These are phyloP conservation scores for Suillus ampliporus DNA, from an alignment of 768 basidiomycete genomes.

Conservation along the genomic window DNA sequence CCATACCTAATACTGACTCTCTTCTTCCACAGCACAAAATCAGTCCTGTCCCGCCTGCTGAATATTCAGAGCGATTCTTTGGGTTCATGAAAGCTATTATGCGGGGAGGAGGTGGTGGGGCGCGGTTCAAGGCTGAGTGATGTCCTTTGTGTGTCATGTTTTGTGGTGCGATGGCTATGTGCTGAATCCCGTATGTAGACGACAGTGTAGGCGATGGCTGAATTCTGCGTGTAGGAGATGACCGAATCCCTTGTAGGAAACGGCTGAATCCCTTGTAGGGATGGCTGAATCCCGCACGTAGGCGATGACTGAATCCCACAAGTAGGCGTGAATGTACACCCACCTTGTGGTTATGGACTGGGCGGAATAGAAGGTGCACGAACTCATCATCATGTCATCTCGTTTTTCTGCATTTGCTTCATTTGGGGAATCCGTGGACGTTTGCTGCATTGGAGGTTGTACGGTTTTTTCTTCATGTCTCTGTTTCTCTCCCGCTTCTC, in stretches of 20 bases:
- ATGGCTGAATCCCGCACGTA: too few relatives aligned
- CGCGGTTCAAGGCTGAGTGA: constrained; percentile 52
- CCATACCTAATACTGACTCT: constrained; percentile 2
- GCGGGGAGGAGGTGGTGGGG: constrained; percentile 76
- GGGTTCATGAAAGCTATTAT: constrained; percentile 84
- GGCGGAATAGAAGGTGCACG: background rate
- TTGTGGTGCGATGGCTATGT: background rate
- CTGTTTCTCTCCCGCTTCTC: background rate
- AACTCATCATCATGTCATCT: background rate
- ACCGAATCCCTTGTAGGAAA: too few relatives aligned
- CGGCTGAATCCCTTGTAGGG: background rate
- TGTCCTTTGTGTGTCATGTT: background rate
- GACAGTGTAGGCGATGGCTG: background rate
- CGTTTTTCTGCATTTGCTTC: constrained; percentile 2
- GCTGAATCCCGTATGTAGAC: background rate
- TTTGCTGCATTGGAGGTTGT: constrained; percentile 5
- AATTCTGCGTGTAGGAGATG: background rate
- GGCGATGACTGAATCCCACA: too few relatives aligned
- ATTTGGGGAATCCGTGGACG: constrained; percentile 1
- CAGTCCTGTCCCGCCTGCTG: constrained; percentile 85
- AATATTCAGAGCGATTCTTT: constrained; percentile 92
- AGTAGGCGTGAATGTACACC: too few relatives aligned
- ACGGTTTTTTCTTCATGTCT: background rate
- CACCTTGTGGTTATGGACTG: background rate
- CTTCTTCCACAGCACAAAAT: constrained; percentile 78